Base-by-base conservation (phyloP, 179 eudicot species). In the Amaranthus tricolor region DNA sequence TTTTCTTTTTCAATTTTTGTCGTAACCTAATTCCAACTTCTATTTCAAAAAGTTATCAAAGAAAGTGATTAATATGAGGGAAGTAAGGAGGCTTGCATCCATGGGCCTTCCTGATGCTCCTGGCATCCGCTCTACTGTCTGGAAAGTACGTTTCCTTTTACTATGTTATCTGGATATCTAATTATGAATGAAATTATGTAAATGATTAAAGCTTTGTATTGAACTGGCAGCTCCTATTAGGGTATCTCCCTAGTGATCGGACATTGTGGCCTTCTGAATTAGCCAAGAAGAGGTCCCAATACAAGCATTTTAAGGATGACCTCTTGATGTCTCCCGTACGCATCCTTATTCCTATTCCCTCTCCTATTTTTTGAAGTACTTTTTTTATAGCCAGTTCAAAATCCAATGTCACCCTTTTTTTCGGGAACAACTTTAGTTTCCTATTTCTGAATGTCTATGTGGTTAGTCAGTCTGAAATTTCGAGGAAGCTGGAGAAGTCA, bases 401-500 rank as follows among this genome's bases (percentile, higher is more conserved):
- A 19, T 24, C 9, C 24, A 17, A 16, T 9, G 31, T 45, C n/a
- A 50, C 12, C 57, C 57, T 56, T 67, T 65, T 56, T 62, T 66
- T 77, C 47, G 74, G 78, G 67, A 59, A 76, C 59, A 78, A 62
- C 57, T 69, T 65, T 40, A 66, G 81, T 47, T 31, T 31, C 3
- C 40, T 31, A 73, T 81, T 74, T 79, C 87, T 90, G 77, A 95
- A 78, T 91, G 84, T 88, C 82, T 84, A 64, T 82, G 81, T 93
- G 94, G 92, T 89, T 93, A 90, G 92, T 86, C 86, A 96, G 99
- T 96, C 99, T 78, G 99, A 96, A 74, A 89, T 93, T 76, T 72
- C 97, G 48, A 86, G 98, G 84, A 88, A 81, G 90, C 77, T 88
- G 85, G 96, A 91, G 68, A 82, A 89, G 66, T 85, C 96, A 49